phyloP scores from a whole-genome alignment of 1,139 yeast genomes.

The Oligophagozyma castellii region DNA sequence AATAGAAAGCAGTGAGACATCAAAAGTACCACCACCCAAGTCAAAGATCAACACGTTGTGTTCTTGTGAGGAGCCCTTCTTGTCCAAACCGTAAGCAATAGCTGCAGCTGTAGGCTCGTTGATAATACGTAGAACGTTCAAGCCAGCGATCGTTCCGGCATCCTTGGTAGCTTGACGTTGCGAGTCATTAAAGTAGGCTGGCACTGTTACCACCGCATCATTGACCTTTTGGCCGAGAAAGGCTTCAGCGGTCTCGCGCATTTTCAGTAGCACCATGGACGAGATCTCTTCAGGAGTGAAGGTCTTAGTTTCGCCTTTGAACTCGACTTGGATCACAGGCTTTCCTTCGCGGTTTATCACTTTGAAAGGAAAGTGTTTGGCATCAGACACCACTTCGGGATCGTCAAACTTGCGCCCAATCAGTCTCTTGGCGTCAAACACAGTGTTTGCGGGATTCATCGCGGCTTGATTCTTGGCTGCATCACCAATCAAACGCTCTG shows the following conservation, averaged over 20 bases:
- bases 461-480: constrained; percentile 63
- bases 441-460: constrained; percentile 50
- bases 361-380: constrained; percentile 51
- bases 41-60: constrained; percentile 85
- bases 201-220: constrained; percentile 72
- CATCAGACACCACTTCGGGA: constrained; percentile 40
- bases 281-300: constrained; percentile 56
- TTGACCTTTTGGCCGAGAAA: constrained; percentile 46
- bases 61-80: constrained; percentile 62
- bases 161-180: constrained; percentile 97
- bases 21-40: constrained; percentile 97
- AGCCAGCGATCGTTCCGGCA: constrained; percentile 92
- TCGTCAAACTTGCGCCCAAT: constrained; percentile 51
- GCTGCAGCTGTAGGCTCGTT: constrained; percentile 98
- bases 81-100: constrained; percentile 89
- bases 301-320: constrained; percentile 47
- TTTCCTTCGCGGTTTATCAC: constrained; percentile 41
- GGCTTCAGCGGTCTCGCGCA: constrained; percentile 55
- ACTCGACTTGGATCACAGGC: constrained; percentile 48
- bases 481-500: constrained; percentile 55
- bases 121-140: constrained; percentile 83
- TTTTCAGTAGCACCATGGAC: constrained; percentile 46
- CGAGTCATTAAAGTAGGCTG: constrained; percentile 95
- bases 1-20: constrained; percentile 80
- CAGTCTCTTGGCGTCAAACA: constrained; percentile 54